These are phyloP conservation scores for Fusarium buharicum DNA, from an alignment of 2,329 filamentous ascomycete genomes.

Conservation along the genomic window DNA sequence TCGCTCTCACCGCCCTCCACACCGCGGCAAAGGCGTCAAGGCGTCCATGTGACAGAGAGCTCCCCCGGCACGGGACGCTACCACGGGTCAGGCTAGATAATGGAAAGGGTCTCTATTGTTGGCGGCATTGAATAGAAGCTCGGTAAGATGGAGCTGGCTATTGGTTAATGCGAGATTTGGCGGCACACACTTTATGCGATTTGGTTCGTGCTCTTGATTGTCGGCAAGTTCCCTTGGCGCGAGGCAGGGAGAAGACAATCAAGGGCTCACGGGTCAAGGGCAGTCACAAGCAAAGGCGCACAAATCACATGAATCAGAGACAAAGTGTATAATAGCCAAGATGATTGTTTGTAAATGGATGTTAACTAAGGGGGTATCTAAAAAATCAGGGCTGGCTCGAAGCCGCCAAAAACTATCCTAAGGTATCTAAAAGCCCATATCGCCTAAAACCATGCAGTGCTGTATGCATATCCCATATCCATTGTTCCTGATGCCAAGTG, in stretches of 20 bases:
- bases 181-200: slow-evolving; percentile 18
- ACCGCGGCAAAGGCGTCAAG: slow-evolving; percentile 29
- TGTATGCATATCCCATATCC: slow-evolving; percentile 30
- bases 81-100: slow-evolving; percentile 35
- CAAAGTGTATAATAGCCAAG: background rate
- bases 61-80: slow-evolving; percentile 32
- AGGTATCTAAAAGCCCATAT: slow-evolving; percentile 37
- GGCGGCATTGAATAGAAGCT: slow-evolving; percentile 17
- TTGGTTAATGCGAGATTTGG: slow-evolving; percentile 23
- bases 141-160: slow-evolving; percentile 3
- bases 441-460: slow-evolving; percentile 29
- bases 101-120: slow-evolving; percentile 19
- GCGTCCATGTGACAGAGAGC: slow-evolving; percentile 27
- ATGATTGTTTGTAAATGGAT: slow-evolving; percentile 14
- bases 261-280: background rate
- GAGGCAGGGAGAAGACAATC: background rate
- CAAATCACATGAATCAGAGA: slow-evolving; percentile 26
- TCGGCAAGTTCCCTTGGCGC: slow-evolving; percentile 2
- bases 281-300: slow-evolving; percentile 12
- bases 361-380: slow-evolving; percentile 40
- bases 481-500: slow-evolving; percentile 23
- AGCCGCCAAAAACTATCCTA: slow-evolving; percentile 39
- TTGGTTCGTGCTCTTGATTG: slow-evolving; percentile 15
- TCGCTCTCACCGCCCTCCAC: slow-evolving; percentile 23
- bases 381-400: slow-evolving; percentile 34